These are phyloP conservation scores for Colletotrichum trifolii DNA, from an alignment of 2,329 filamentous ascomycete genomes.

Conservation along the genomic window DNA sequence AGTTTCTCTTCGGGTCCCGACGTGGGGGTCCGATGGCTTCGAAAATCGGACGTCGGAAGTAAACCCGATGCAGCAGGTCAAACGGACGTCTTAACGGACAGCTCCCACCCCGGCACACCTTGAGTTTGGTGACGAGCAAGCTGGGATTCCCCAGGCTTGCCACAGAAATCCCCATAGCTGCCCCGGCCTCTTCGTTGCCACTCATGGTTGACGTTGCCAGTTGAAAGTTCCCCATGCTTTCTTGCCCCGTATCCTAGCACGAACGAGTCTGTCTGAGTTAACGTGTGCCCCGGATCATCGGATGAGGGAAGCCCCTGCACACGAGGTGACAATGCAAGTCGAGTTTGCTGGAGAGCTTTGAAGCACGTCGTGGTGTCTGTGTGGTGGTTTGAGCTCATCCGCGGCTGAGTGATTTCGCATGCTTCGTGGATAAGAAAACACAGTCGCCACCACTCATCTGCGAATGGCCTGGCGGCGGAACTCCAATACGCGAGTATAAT, in stretches of 20 bases:
- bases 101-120: no score
- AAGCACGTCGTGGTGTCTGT: background rate
- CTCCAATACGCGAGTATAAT: no score
- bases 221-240: background rate
- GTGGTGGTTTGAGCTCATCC: background rate
- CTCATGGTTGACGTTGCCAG: no score
- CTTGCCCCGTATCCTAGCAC: constrained; percentile 12
- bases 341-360: constrained; percentile 15
- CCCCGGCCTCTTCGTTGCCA: background rate
- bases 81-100: no score
- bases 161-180: background rate
- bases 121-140: no score
- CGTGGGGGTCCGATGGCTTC: constrained; percentile 1
- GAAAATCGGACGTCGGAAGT: background rate
- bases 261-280: background rate
- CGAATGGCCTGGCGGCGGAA: no score
- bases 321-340: constrained; percentile 7
- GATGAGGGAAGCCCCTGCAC: background rate
- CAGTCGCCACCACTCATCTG: no score
- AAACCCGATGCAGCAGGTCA: no score
- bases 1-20: constrained; percentile 16
- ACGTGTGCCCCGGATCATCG: constrained; percentile 7
- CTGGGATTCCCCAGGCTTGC: no score
- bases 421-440: background rate
- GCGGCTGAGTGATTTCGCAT: background rate